Conservation (phyloP, 352 stramenopile genomes). For the Globisporangium viniferum region DNA sequence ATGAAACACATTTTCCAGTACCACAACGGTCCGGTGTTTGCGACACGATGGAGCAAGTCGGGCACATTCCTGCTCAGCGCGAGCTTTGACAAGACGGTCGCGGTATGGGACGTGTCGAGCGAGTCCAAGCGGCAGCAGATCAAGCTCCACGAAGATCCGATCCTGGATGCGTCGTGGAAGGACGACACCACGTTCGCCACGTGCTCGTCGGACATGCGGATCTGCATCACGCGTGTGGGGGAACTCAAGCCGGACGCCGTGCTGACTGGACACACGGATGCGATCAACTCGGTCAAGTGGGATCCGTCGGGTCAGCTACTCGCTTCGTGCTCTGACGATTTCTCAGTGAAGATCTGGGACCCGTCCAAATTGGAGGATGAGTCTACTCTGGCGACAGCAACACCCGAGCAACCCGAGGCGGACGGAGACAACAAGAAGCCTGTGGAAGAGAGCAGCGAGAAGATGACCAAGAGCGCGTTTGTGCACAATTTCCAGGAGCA, state of each 20-base stretch:
- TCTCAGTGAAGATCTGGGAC: conserved; percentile 97
- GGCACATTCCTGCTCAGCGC: conserved; percentile 70
- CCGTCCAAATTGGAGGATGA: conserved; percentile 30
- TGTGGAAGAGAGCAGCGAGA: conserved; percentile 14
- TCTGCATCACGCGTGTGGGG: conserved; percentile 90
- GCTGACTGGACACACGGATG: conserved; percentile 92
- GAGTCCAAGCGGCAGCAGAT: conserved; percentile 94
- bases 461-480: conserved; percentile 35
- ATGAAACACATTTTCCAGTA: conserved; percentile 83
- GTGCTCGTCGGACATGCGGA: conserved; percentile 92
- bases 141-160: conserved; percentile 90
- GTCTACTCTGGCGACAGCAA: conserved; percentile 2
- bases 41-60: conserved; percentile 80
- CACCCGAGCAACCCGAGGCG: conserved; percentile 25
- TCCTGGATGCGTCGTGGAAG: conserved; percentile 93
- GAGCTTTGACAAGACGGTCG: conserved; percentile 86
- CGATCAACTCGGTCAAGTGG: conserved; percentile 99
- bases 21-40: conserved; percentile 85
- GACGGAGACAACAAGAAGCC: conserved; percentile 27
- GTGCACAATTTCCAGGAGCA: conserved; percentile 89
- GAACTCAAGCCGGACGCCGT: conserved; percentile 70
- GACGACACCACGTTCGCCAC: conserved; percentile 93
- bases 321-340: conserved; percentile 98
- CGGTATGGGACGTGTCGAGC: conserved; percentile 75
- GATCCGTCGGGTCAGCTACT: conserved; percentile 92